Conservation (phyloP, 2,329 filamentous ascomycete species). For the Mariannaea elegans region DNA sequence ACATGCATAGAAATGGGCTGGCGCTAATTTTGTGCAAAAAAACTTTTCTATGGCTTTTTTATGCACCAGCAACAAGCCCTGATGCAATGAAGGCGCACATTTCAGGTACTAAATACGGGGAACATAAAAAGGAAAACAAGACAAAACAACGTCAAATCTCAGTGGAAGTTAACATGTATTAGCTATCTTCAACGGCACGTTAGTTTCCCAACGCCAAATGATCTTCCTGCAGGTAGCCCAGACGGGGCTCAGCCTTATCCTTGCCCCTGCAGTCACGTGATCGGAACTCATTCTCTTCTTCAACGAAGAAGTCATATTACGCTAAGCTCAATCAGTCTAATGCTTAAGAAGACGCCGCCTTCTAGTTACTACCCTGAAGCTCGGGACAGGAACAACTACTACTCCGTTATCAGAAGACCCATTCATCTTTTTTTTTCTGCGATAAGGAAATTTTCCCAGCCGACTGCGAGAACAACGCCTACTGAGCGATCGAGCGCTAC, state of each 20-base stretch:
- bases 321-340: conserved; percentile 29
- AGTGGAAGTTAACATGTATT: too few species aligned
- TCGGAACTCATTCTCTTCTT: neutral
- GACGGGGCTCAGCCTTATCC: conserved; percentile 1
- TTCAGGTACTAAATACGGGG: too few species aligned
- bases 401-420: conserved; percentile 33
- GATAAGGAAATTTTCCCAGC: conserved; percentile 40
- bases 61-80: too few species aligned
- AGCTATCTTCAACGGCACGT: too few species aligned
- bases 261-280: conserved; percentile 11
- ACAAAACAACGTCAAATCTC: too few species aligned
- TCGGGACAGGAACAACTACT: conserved; percentile 27
- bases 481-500: conserved; percentile 17
- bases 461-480: conserved; percentile 14
- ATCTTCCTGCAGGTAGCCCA: neutral
- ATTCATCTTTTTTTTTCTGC: conserved; percentile 35
- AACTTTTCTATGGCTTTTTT: neutral
- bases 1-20: conserved; percentile 13
- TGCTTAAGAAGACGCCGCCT: neutral
- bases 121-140: too few species aligned
- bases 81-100: too few species aligned
- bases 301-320: neutral
- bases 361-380: neutral
- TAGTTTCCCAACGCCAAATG: too few species aligned
- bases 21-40: neutral